phyloP scores from a whole-genome alignment of 768 basidiomycete genomes.

The Leucocoprinus birnbaumii region DNA sequence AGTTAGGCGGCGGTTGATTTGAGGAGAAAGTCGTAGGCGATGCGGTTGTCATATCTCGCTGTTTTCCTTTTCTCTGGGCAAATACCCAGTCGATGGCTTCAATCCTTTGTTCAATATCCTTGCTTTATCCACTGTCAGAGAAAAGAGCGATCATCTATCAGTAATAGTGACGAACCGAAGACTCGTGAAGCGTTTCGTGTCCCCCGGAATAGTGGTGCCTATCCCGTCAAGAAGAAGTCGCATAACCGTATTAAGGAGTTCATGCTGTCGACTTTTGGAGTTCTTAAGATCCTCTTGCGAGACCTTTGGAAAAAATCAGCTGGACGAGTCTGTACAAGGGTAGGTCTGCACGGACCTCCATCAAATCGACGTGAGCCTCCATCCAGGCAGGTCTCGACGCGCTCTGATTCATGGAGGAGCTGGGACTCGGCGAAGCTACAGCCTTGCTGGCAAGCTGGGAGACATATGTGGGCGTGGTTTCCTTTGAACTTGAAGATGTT shows the following conservation, averaged over 20 bases:
- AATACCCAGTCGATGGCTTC: conserved; percentile 6
- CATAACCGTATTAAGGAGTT: conserved; percentile 4
- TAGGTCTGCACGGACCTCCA: neutral
- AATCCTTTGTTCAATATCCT: conserved; percentile 9
- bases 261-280: neutral
- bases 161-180: neutral
- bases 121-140: neutral
- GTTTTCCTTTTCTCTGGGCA: neutral
- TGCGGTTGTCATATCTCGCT: neutral
- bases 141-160: neutral
- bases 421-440: neutral
- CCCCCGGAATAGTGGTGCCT: neutral
- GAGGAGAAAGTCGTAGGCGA: no score
- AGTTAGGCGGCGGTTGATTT: no score
- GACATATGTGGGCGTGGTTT: neutral
- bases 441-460: neutral
- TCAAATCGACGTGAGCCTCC: conserved; percentile 1
- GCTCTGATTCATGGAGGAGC: neutral
- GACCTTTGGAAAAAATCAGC: neutral
- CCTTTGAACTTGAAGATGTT: neutral
- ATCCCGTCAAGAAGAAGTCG: conserved; percentile 1
- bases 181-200: neutral
- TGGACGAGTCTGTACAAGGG: neutral
- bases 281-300: neutral
- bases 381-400: neutral